Evolutionary conservation across 306 rosid species (phyloP).

Genomic region (Aeschynomene evenia): DNA sequence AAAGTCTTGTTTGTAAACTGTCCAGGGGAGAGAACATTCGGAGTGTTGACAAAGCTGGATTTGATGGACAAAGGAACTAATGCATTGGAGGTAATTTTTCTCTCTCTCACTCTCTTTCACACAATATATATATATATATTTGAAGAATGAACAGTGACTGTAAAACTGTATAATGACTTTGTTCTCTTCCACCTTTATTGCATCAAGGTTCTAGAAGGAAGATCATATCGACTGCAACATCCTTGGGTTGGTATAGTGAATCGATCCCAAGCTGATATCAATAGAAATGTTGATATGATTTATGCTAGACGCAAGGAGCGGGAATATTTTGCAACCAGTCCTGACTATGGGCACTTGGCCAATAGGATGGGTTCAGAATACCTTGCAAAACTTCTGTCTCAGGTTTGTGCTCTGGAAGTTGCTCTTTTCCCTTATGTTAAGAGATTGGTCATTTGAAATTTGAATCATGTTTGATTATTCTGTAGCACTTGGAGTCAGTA

Average conservation of each 20-base stretch:
- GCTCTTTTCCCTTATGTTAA: background rate
- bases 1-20: constrained; percentile 31
- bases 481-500: constrained; percentile 83
- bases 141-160: background rate
- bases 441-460: constrained; percentile 21
- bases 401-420: constrained; percentile 50
- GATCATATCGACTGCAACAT: constrained; percentile 79
- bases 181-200: constrained; percentile 9
- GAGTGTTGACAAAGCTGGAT: constrained; percentile 89
- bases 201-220: constrained; percentile 88
- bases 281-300: constrained; percentile 88
- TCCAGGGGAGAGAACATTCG: constrained; percentile 84
- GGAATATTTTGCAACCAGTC: constrained; percentile 88
- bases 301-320: constrained; percentile 85
- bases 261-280: constrained; percentile 96
- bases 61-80: constrained; percentile 97
- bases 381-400: constrained; percentile 94
- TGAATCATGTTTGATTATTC: constrained; percentile 37
- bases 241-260: constrained; percentile 99
- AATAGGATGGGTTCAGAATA: constrained; percentile 95
- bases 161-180: background rate
- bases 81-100: constrained; percentile 67
- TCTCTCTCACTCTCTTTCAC: background rate
- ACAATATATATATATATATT: constrained; percentile 9
- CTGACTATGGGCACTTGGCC: constrained; percentile 88